Base-by-base conservation (phyloP, 164 flowering plant species). In the Aristolochia contorta region DNA sequence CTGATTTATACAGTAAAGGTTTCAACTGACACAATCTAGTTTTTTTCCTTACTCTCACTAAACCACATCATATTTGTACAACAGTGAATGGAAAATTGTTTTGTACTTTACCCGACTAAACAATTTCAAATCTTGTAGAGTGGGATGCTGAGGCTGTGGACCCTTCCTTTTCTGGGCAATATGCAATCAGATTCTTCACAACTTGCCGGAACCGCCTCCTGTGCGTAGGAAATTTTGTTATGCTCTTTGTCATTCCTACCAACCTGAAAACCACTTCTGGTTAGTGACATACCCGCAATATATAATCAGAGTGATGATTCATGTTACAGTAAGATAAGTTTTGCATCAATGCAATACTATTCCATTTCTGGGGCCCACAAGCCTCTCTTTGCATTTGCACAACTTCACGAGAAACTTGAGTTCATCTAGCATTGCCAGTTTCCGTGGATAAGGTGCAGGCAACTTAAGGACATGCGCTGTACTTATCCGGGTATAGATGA, bases 181-280 rank as follows among this genome's bases (percentile, higher is more conserved):
- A 61, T 14, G 69, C 12, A 0, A 79, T 49, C 58, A 91, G 66
- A 24, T 56, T 65, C 80, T 84, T 91, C 66, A 86, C 83, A 16
- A 91, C 78, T 6, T 75, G 86, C 12, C 78, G 74, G 64, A 54
- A 88, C 69, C 58, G 75, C 70, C 97, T 82, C 64, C 97, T 78
- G 59, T 84, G 84, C 4, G 93, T 91, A 12, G 96, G 97, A 23
- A 91, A 70, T 80, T 83, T 91, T 0, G 93, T 75, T 47, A 84
- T 59, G 56, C 89, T 78, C 69, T 86, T 78, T 2, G 69, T 56
- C 70, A 90, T 79, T 70, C 97, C 95, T 19, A 65, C 67, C 83
- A 90, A 69, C 80, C 95, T 91, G 83, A 69, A 59, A 77, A n/a
- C 12, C 32, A 43, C 13, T 54, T 46, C 45, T 55, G 18, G 46